A percentile compares a stretch with the other conserved stretches of the same genome.
Conservation (phyloP, 371 early-diverging fungal genomes). For the Blakeslea trispora region DNA sequence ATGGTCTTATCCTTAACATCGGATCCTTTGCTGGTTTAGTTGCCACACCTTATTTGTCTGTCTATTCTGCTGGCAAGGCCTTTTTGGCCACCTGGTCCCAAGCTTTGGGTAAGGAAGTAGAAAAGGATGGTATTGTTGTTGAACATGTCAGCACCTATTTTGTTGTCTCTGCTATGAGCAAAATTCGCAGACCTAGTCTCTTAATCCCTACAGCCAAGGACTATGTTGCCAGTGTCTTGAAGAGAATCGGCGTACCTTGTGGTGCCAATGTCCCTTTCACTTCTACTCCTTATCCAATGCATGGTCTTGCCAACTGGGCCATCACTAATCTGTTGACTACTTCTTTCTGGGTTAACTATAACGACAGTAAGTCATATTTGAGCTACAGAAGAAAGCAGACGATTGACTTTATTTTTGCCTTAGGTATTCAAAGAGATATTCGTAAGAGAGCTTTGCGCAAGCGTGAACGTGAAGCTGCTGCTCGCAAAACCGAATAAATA, state of each 20-base stretch:
- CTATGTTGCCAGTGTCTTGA: conserved; percentile 77
- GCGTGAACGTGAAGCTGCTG: conserved; percentile 64
- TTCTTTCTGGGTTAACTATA: conserved; percentile 67
- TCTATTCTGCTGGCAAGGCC: conserved; percentile 94
- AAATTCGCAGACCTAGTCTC: conserved; percentile 78
- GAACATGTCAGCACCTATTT: conserved; percentile 93
- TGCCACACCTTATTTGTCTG: conserved; percentile 87
- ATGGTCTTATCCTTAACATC: conserved; percentile 90
- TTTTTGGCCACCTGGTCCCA: conserved; percentile 91
- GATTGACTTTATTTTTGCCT: background rate
- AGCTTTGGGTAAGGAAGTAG: conserved; percentile 87
- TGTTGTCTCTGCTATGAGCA: conserved; percentile 93
- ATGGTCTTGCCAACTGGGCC: conserved; percentile 79
- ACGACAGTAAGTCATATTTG: conserved; percentile 46
- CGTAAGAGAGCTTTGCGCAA: conserved; percentile 78
- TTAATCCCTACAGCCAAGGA: conserved; percentile 81
- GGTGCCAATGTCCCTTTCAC: conserved; percentile 71
- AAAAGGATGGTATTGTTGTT: conserved; percentile 74
- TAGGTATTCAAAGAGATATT: conserved; percentile 64
- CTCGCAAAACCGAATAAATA: conserved; percentile 24
- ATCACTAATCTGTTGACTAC: conserved; percentile 65
- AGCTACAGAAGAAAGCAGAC: background rate
- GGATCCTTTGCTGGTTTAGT: conserved; percentile 92
- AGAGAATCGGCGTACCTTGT: conserved; percentile 75
- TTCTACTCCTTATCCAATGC: conserved; percentile 81